Evolutionary conservation across 2,329 filamentous ascomycete species (phyloP), one percentile per base, ranked within the genome.

Genomic region (Sarocladium strictum): DNA sequence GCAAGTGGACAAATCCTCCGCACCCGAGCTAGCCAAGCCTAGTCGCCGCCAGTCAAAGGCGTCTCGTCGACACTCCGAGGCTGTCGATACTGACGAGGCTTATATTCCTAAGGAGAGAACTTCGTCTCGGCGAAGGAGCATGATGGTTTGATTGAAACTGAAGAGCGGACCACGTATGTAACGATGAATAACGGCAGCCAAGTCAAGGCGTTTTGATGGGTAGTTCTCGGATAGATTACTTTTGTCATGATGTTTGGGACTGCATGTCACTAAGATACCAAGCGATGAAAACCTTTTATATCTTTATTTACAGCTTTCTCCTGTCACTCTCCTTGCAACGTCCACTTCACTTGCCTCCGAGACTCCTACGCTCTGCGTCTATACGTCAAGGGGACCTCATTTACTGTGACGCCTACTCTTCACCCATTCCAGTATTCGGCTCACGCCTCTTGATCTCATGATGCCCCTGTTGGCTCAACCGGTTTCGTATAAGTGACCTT

Each of bases 401-500:
- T n/a, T n/a, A n/a, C n/a, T n/a, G n/a, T n/a, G n/a, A n/a, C n/a
- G n/a, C n/a, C n/a, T n/a, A n/a, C n/a, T n/a, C n/a, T n/a, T n/a
- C n/a, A n/a, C n/a, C n/a, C n/a, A n/a, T n/a, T n/a, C n/a, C n/a
- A n/a, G n/a, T n/a, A n/a, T n/a, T n/a, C n/a, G n/a, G 19, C 23
- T 52, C 24, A 60, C 43, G 35, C 6, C 35, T 10, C 7, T 3
- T 21, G 14, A 43, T 23, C 61, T 67, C 63, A 73, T 76, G 72
- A 82, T 65, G 78, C 76, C 53, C 73, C 69, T 19, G 76, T 74
- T 32, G 82, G 78, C 61, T 84, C 79, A 55, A 85, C 82, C 37
- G 85, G 86, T 75, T 91, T 92, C 63, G 88, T 89, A 69, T 89
- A 93, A 52, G 89, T 91, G 58, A 93, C 87, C 75, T 93, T 93